Base-by-base conservation (phyloP, 306 rosid species). In the Lathyrus sativus region DNA sequence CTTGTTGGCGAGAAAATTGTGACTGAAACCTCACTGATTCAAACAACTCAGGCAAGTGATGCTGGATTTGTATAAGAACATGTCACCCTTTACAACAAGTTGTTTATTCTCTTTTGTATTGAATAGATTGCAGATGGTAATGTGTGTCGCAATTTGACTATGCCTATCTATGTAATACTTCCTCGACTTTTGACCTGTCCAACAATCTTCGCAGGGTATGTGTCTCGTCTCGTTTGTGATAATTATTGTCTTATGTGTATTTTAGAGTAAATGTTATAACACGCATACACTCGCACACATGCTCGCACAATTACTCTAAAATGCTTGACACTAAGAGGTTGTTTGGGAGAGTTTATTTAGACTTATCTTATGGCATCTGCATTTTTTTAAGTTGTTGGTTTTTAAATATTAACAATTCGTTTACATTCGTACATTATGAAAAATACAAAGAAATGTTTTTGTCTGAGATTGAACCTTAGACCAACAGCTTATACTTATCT, bases 151-250 rank as follows among this genome's bases (percentile, higher is more conserved):
- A 80, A 82, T 72, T 75, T 90, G 77, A 80, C 88, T 5, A 65
- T 93, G 51, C 97, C 97, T 46, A 90, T 90, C 72, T 84, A 90
- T 74, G 85, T 80, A 41, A 69, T 86, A 69, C 89, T 85, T 74
- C 95, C 98, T 12, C 98, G 98, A 31, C 97, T 93, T 53, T 68
- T 93, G 85, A 90, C 97, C 4, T 90, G 97, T 76, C 95, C 98
- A 1, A 90, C 96, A 55, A 83, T 83, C 78, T 81, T 81, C 28
- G 97, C 97, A 11, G 98, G 98, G 96, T 93, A 76, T 74, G 91
- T 84, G 42, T 57, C 63, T 17, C 6, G 13, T 26, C 39, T 49
- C 2, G 0, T 49, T 8, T 74, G 18, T 54, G 29, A 15, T 35
- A 17, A 45, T 39, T 48, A 26, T 67, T 22, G 37, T 56, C 39